Conservation (phyloP, 2,329 filamentous ascomycete species). For the Massarina eburnea region DNA sequence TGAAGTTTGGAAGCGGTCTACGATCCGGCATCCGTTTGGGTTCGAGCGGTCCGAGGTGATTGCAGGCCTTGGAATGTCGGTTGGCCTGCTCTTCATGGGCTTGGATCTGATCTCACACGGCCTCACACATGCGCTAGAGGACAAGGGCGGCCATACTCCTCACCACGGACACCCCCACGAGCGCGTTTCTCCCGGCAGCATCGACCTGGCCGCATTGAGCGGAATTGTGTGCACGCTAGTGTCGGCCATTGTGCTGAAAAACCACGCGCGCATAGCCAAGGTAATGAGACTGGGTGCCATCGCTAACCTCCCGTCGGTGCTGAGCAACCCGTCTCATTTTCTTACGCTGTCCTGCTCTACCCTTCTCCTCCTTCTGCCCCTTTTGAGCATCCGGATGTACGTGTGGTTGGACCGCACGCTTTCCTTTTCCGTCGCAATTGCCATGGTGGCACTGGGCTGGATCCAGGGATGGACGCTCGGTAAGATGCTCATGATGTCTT, state of each 20-base stretch:
- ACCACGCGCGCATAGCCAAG: slow-evolving; percentile 88
- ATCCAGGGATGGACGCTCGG: slow-evolving; percentile 84
- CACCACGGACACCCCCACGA: slow-evolving; percentile 67
- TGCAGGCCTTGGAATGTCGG: slow-evolving; percentile 92
- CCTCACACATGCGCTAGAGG: slow-evolving; percentile 87
- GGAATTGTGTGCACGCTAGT: slow-evolving; percentile 82
- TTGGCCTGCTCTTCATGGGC: slow-evolving; percentile 95
- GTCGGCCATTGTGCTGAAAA: slow-evolving; percentile 83
- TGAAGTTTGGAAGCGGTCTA: slow-evolving; percentile 93
- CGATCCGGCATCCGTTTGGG: slow-evolving; percentile 88
- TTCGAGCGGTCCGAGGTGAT: slow-evolving; percentile 91
- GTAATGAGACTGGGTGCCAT: slow-evolving; percentile 86
- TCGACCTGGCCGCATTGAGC: slow-evolving; percentile 79
- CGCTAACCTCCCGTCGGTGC: slow-evolving; percentile 76
- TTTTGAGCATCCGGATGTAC: slow-evolving; percentile 79
- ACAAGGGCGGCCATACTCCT: slow-evolving; percentile 67
- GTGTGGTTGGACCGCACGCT: slow-evolving; percentile 81
- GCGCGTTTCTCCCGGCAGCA: slow-evolving; percentile 69
- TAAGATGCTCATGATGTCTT: slow-evolving; percentile 95
- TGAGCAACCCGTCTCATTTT: slow-evolving; percentile 94
- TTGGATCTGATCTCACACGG: slow-evolving; percentile 94
- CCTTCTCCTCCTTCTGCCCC: slow-evolving; percentile 76
- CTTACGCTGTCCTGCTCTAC: slow-evolving; percentile 85
- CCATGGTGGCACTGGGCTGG: slow-evolving; percentile 86
- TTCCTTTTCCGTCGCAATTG: slow-evolving; percentile 76